phyloP scores from a whole-genome alignment of 208 protist species.

The Crithidia fasciculata region DNA sequence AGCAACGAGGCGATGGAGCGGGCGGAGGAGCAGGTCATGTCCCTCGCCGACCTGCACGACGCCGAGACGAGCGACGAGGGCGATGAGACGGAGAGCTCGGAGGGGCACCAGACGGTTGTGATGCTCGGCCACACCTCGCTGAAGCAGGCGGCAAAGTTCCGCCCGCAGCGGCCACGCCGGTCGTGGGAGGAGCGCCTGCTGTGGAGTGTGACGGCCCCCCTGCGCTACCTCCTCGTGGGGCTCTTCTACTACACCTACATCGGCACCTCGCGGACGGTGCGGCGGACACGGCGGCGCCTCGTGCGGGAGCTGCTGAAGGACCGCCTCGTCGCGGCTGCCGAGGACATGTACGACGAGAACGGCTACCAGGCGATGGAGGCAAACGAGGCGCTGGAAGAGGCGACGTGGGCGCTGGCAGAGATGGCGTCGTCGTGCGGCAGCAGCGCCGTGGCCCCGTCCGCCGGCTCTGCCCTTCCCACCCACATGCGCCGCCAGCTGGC shows the following conservation, averaged over 20 bases:
- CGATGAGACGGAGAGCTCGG: conserved; percentile 56
- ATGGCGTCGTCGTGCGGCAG: conserved; percentile 38
- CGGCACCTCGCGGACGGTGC: conserved; percentile 47
- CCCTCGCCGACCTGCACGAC: conserved; percentile 30
- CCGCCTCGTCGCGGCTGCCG: conserved; percentile 32
- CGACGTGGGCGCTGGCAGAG: conserved; percentile 38
- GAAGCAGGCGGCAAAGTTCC: conserved; percentile 46
- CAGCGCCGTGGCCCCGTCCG: conserved; percentile 37
- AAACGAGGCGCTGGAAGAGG: conserved; percentile 34
- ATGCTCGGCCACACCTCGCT: conserved; percentile 49
- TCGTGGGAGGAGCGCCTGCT: conserved; percentile 33
- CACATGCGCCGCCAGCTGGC: conserved; percentile 50
- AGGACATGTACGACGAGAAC: conserved; percentile 20
- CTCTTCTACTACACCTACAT: conserved; percentile 59
- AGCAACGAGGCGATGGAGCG: conserved; percentile 52
- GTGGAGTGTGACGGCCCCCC: conserved; percentile 38
- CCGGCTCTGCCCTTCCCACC: conserved; percentile 41
- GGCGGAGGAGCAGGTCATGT: conserved; percentile 39
- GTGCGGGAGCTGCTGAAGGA: conserved; percentile 55
- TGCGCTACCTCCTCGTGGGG: conserved; percentile 39
- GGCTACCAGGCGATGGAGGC: conserved; percentile 37
- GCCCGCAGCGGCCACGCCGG: conserved; percentile 43
- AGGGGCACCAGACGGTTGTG: conserved; percentile 51
- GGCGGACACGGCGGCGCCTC: conserved; percentile 42
- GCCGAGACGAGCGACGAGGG: conserved; percentile 23